phyloP scores from a whole-genome alignment of 2,329 filamentous ascomycete genomes.

The Aureobasidium zeae region DNA sequence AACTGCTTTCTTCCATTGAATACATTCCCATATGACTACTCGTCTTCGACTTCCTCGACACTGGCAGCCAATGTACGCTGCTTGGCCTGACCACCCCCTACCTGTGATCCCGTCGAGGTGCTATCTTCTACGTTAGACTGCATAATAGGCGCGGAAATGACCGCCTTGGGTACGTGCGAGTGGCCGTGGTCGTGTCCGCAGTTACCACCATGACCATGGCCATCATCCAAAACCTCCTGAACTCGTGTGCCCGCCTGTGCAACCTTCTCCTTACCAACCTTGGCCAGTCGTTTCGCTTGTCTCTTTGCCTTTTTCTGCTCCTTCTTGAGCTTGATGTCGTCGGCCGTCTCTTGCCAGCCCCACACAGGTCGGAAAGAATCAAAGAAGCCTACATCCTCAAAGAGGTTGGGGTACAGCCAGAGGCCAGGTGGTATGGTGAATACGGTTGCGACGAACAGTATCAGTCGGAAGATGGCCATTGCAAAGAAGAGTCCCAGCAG shows the following conservation, averaged over 20 bases:
- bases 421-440: conserved; percentile 75
- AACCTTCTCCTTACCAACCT: conserved; percentile 17
- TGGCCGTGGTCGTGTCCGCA: not conserved
- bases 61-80: conserved; percentile 7
- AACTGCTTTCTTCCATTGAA: too few species aligned
- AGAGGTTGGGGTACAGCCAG: conserved; percentile 97
- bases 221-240: conserved; percentile 3
- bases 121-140: conserved; percentile 1
- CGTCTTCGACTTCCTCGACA: conserved; percentile 13
- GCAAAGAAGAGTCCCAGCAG: conserved; percentile 88
- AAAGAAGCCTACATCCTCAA: conserved; percentile 97
- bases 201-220: not conserved
- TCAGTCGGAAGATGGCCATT: conserved; percentile 95
- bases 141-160: conserved; percentile 8
- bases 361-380: conserved; percentile 93
- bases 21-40: too few species aligned
- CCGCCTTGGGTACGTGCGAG: not conserved
- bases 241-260: not conserved
- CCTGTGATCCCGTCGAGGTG: not conserved
- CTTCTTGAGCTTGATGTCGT: conserved; percentile 24
- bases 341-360: conserved; percentile 70
- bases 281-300: conserved; percentile 25
- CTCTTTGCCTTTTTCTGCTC: conserved; percentile 32
- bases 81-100: conserved; percentile 1
- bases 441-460: conserved; percentile 88